Percentiles rank a stretch among this genome's conserved stretches.
These are phyloP conservation scores for Hypsizygus marmoreus DNA, from an alignment of 768 basidiomycete genomes.

Conservation along the genomic window DNA sequence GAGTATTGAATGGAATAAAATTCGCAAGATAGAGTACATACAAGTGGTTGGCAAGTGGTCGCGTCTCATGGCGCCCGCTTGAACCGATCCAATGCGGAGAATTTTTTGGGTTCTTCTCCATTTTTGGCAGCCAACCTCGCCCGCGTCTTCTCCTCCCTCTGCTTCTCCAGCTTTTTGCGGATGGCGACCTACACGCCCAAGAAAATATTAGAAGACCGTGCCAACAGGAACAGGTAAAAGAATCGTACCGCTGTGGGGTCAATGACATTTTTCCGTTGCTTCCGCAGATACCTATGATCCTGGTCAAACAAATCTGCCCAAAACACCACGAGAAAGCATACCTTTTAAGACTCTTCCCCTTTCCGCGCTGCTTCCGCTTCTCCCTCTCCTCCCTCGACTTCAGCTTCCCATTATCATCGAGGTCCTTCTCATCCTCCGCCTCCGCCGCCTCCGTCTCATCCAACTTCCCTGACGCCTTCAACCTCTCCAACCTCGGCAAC, in stretches of 20 bases:
- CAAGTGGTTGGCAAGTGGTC: too few relatives aligned
- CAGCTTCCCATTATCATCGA: conserved; percentile 30
- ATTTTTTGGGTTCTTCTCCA: conserved; percentile 26
- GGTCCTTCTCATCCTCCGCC: conserved; percentile 42
- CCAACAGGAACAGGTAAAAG: background rate
- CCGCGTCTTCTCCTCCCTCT: conserved; percentile 45
- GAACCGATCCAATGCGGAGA: conserved; percentile 46
- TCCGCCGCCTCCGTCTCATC: conserved; percentile 62
- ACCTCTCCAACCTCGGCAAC: conserved; percentile 76
- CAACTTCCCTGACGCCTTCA: conserved; percentile 72
- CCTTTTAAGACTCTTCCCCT: conserved; percentile 83
- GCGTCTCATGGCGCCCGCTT: conserved; percentile 26
- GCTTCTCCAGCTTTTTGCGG: conserved; percentile 65
- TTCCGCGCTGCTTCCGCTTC: conserved; percentile 86
- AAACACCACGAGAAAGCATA: conserved; percentile 24
- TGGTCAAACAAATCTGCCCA: background rate
- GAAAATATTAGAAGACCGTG: background rate
- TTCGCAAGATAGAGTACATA: too few relatives aligned
- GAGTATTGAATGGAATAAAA: too few relatives aligned
- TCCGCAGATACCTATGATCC: conserved; percentile 62
- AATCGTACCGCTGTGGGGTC: conserved; percentile 71
- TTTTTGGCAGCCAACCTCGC: conserved; percentile 36
- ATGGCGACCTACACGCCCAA: conserved; percentile 51
- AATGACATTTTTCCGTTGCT: conserved; percentile 94
- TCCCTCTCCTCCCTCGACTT: conserved; percentile 65